Percentiles rank a stretch among this genome's conserved stretches.
These are phyloP conservation scores for Ceratocystiopsis sp. DNA, from an alignment of 2,329 filamentous ascomycete species.

Conservation along the genomic window DNA sequence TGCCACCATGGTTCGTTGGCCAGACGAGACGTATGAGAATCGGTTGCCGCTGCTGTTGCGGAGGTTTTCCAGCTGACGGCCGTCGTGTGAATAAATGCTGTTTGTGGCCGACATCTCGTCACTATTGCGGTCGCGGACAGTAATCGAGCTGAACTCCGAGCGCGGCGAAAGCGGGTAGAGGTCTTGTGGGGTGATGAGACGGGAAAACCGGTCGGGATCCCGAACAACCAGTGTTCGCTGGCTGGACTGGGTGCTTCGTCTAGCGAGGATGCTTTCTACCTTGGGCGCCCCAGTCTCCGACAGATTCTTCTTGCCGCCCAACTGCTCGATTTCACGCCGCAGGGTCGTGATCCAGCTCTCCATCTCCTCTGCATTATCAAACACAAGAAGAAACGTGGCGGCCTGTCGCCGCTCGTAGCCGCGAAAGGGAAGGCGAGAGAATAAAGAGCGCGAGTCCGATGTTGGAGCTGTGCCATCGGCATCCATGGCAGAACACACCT, in stretches of 20 bases:
- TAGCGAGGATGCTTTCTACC: conserved; percentile 18
- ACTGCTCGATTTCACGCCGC: conserved; percentile 50
- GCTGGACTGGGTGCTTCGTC: conserved; percentile 23
- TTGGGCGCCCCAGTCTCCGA: conserved; percentile 42
- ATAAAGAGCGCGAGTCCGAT: conserved; percentile 39
- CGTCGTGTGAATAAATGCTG: conserved; percentile 41
- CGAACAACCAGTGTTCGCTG: conserved; percentile 30
- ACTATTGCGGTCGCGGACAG: conserved; percentile 26
- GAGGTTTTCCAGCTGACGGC: conserved; percentile 37
- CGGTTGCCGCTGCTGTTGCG: conserved; percentile 38
- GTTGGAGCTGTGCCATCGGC: conserved; percentile 31
- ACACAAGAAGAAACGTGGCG: conserved; percentile 52
- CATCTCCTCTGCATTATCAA: conserved; percentile 58
- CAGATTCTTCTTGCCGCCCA: conserved; percentile 48
- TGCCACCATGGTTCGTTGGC: conserved; percentile 41
- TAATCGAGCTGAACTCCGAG: conserved; percentile 3
- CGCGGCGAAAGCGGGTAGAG: conserved; percentile 16
- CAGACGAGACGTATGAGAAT: conserved; percentile 42
- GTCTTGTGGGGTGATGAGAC: conserved; percentile 18
- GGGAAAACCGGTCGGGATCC: conserved; percentile 30
- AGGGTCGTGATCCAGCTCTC: conserved; percentile 55
- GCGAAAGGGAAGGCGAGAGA: conserved; percentile 47
- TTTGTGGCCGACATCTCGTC: conserved; percentile 41
- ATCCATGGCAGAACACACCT: conserved; percentile 51
- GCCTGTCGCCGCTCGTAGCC: conserved; percentile 37